Evolutionary conservation across 805 yeast genomes (phyloP).

Genomic region (Kodamaea sagamina): DNA sequence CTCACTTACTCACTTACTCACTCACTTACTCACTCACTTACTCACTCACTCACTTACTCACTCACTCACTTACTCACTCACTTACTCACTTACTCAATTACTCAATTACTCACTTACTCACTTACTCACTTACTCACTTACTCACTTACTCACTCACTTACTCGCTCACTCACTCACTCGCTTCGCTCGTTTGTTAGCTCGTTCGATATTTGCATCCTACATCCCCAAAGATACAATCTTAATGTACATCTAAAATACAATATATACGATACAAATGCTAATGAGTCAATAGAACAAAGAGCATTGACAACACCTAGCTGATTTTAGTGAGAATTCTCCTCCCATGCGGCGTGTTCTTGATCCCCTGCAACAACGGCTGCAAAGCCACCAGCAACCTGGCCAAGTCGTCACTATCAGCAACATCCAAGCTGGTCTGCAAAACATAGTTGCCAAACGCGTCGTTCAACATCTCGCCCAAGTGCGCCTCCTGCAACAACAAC

Average conservation of each 20-base stretch:
- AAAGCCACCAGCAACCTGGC: slow-evolving; percentile 56
- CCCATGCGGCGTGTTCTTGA: slow-evolving; percentile 94
- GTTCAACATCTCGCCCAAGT: slow-evolving; percentile 48
- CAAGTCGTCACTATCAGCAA: slow-evolving; percentile 53
- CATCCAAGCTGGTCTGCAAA: slow-evolving; percentile 59
- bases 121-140: no score
- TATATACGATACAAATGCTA: slow-evolving; percentile 1
- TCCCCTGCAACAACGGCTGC: slow-evolving; percentile 74
- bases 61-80: no score
- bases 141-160: no score
- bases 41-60: no score
- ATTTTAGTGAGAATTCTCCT: slow-evolving; percentile 78
- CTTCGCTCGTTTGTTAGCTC: no score
- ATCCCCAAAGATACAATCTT: slow-evolving; percentile 4
- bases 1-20: no score
- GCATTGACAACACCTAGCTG: neutral
- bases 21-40: no score
- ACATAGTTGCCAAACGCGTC: slow-evolving; percentile 64
- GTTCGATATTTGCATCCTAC: no score
- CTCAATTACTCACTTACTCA: no score
- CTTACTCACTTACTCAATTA: no score
- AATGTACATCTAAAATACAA: slow-evolving; percentile 17
- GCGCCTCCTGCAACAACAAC: slow-evolving; percentile 37
- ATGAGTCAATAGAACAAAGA: neutral
- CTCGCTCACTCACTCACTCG: no score